phyloP scores from a whole-genome alignment of 768 basidiomycete species.

The Pleurotus eryngii region DNA sequence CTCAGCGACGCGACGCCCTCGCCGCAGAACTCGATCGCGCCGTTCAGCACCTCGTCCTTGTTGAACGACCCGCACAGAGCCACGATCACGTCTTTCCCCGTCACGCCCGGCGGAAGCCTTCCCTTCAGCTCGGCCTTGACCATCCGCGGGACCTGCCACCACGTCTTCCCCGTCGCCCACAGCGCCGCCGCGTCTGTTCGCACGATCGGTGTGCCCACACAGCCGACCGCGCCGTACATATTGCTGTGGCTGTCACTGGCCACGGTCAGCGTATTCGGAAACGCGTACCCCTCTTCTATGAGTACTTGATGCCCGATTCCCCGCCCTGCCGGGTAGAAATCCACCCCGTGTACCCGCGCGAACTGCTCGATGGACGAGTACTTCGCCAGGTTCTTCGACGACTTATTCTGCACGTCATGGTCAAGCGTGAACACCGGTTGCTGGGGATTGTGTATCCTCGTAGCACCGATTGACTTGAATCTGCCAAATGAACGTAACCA shows the following conservation, averaged over 20 bases:
- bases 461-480: constrained; percentile 94
- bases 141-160: constrained; percentile 99
- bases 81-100: constrained; percentile 97
- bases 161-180: constrained; percentile 98
- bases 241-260: constrained; percentile 97
- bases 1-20: constrained; percentile 75
- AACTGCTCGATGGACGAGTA: constrained; percentile 91
- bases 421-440: constrained; percentile 97
- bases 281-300: constrained; percentile 98
- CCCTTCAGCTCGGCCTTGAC: constrained; percentile 92
- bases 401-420: constrained; percentile 97
- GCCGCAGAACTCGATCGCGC: constrained; percentile 94
- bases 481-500: constrained; percentile 34
- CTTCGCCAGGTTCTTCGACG: constrained; percentile 85
- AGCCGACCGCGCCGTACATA: constrained; percentile 98
- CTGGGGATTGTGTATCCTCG: constrained; percentile 68
- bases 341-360: constrained; percentile 78
- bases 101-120: constrained; percentile 80
- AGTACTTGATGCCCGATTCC: constrained; percentile 98
- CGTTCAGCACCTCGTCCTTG: constrained; percentile 94
- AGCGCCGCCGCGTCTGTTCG: constrained; percentile 92
- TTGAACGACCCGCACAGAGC: constrained; percentile 96
- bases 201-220: constrained; percentile 96
- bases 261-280: constrained; percentile 92
- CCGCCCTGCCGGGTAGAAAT: constrained; percentile 96